phyloP scores from a whole-genome alignment of 1,139 yeast genomes.

The Kodamaea sp. region DNA sequence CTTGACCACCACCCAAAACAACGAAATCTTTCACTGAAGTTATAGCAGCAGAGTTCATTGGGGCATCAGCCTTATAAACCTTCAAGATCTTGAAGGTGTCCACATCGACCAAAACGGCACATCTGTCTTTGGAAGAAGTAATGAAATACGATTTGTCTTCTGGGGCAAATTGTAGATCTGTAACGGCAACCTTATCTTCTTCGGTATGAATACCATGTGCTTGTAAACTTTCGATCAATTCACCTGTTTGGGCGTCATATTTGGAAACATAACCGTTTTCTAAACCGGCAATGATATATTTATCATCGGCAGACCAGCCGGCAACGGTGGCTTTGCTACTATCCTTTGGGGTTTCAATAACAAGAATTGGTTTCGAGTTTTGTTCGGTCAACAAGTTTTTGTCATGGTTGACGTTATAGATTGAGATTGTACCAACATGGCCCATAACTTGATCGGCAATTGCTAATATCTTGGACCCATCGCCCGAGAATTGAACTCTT shows the following conservation, averaged over 20 bases:
- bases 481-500: constrained; percentile 83
- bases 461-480: constrained; percentile 64
- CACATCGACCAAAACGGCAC: constrained; percentile 76
- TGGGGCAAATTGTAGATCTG: constrained; percentile 84
- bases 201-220: constrained; percentile 67
- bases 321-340: constrained; percentile 77
- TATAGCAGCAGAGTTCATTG: constrained; percentile 92
- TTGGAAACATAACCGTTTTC: constrained; percentile 82
- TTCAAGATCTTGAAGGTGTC: constrained; percentile 72
- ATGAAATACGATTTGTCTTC: constrained; percentile 85
- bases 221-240: constrained; percentile 52
- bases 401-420: constrained; percentile 55
- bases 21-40: constrained; percentile 91
- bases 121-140: constrained; percentile 90
- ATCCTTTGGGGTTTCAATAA: constrained; percentile 60
- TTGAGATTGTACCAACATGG: constrained; percentile 69
- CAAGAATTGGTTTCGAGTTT: constrained; percentile 50
- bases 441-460: constrained; percentile 95
- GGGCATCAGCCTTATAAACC: constrained; percentile 83
- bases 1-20: constrained; percentile 98
- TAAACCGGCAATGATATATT: constrained; percentile 80
- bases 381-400: constrained; percentile 36
- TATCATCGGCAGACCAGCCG: constrained; percentile 78
- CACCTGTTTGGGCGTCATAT: constrained; percentile 74
- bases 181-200: constrained; percentile 50